These are phyloP conservation scores for Chaetoscypha palmicola DNA, from an alignment of 2,329 filamentous ascomycete species.

Conservation along the genomic window DNA sequence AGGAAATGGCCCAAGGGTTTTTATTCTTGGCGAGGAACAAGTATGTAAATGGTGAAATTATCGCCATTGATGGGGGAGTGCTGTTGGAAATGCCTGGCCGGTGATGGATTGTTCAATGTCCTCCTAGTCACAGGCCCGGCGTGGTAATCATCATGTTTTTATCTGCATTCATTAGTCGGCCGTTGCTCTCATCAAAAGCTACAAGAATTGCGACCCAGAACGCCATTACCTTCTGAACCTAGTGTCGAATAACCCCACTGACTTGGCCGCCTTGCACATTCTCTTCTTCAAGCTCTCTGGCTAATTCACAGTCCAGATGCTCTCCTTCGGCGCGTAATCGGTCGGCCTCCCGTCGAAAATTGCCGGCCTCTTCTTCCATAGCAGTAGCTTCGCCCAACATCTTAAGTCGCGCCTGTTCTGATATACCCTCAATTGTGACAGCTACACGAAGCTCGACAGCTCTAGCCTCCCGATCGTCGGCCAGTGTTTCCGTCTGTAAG, in stretches of 20 bases:
- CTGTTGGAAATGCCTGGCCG: slow-evolving; percentile 31
- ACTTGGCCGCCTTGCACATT: slow-evolving; percentile 4
- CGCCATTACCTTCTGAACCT: no score
- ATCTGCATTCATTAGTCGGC: no score
- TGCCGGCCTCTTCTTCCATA: slow-evolving; percentile 22
- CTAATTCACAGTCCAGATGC: slow-evolving; percentile 24
- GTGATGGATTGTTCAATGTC: no score
- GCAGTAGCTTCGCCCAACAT: slow-evolving; percentile 14
- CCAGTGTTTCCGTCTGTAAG: slow-evolving; percentile 13
- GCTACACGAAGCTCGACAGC: slow-evolving; percentile 11
- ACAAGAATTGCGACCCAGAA: no score
- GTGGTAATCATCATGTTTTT: no score
- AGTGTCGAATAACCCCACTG: no score
- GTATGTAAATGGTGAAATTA: slow-evolving; percentile 34
- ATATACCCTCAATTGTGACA: slow-evolving; percentile 6
- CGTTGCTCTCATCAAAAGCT: no score
- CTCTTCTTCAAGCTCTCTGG: slow-evolving; percentile 20
- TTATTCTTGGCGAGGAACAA: slow-evolving; percentile 41
- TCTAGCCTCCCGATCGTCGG: slow-evolving; percentile 16
- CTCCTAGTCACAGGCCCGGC: no score
- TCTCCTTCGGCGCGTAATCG: slow-evolving; percentile 22
- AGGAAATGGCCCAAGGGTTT: slow-evolving; percentile 48
- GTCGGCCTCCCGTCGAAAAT: slow-evolving; percentile 19
- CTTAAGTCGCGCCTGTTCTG: slow-evolving; percentile 15
- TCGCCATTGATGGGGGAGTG: slow-evolving; percentile 46